phyloP scores from a whole-genome alignment of 164 flowering plant species.

The Piper betle region DNA sequence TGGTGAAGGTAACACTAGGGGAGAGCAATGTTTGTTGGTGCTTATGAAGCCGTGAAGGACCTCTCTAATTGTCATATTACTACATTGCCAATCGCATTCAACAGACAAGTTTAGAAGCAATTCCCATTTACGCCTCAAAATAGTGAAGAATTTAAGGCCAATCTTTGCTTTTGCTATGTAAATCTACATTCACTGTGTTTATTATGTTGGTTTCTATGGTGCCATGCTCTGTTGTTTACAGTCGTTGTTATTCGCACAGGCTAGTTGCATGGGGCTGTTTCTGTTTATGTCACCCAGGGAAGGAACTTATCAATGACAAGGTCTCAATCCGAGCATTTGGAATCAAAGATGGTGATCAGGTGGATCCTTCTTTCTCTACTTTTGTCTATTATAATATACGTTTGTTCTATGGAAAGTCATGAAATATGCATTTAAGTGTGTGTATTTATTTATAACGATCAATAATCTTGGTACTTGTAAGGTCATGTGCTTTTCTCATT shows the following conservation, averaged over 20 bases:
- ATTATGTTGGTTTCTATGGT: not conserved
- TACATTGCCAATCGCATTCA: conserved; percentile 23
- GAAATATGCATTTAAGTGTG: too few species aligned
- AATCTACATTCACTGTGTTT: too few species aligned
- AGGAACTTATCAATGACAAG: conserved; percentile 42
- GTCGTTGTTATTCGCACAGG: conserved; percentile 24
- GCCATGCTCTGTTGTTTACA: not conserved
- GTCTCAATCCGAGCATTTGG: conserved; percentile 30
- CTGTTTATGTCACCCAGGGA: conserved; percentile 53
- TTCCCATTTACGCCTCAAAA: too few species aligned
- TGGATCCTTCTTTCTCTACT: conserved; percentile 3
- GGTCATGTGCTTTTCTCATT: not conserved
- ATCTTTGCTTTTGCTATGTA: too few species aligned
- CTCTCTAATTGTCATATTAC: not conserved
- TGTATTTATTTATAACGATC: too few species aligned
- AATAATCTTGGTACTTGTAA: not conserved
- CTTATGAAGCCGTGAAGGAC: not conserved
- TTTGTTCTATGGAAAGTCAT: too few species aligned
- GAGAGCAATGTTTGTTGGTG: conserved; percentile 73
- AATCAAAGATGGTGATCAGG: conserved; percentile 87
- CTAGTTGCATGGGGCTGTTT: conserved; percentile 83
- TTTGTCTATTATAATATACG: too few species aligned
- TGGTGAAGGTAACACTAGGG: conserved; percentile 43
- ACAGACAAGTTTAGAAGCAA: conserved; percentile 10
- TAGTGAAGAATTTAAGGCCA: too few species aligned